These are phyloP conservation scores for Neurospora sp. DNA, from an alignment of 495 filamentous ascomycete species.

Conservation along the genomic window DNA sequence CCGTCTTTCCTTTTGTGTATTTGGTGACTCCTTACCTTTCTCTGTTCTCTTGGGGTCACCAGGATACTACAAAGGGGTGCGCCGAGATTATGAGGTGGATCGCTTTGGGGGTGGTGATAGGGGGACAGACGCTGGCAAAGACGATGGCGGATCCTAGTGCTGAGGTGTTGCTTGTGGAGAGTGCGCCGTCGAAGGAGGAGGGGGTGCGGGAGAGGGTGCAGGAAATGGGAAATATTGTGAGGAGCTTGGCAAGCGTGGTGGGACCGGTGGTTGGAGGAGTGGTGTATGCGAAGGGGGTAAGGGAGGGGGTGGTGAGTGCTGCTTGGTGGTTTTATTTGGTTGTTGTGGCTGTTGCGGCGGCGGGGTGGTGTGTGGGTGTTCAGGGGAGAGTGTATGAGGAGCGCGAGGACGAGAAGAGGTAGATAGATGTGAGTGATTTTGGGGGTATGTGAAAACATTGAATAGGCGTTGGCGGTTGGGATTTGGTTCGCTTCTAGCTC, in stretches of 20 bases:
- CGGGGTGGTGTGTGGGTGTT: slow-evolving; percentile 4
- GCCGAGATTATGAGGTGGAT: slow-evolving; percentile 16
- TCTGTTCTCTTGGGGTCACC: slow-evolving; percentile 35
- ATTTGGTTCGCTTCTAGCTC: background rate
- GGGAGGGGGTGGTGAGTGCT: slow-evolving; percentile 53
- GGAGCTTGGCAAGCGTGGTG: slow-evolving; percentile 48
- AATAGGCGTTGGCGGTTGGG: background rate
- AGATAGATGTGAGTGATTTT: background rate
- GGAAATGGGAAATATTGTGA: slow-evolving; percentile 55
- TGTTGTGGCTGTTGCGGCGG: slow-evolving; percentile 13
- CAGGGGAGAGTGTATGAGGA: background rate
- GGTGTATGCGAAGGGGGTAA: slow-evolving; percentile 52
- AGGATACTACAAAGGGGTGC: background rate
- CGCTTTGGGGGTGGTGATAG: slow-evolving; percentile 53
- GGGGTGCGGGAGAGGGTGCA: slow-evolving; percentile 58
- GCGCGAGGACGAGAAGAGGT: background rate
- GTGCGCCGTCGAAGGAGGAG: slow-evolving; percentile 49
- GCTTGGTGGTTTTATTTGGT: slow-evolving; percentile 58
- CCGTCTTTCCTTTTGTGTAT: slow-evolving; percentile 59
- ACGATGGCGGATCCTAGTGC: slow-evolving; percentile 62
- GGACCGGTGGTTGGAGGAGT: slow-evolving; percentile 58
- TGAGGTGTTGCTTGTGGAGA: slow-evolving; percentile 61
- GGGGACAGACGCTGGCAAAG: slow-evolving; percentile 58
- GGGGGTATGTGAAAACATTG: background rate
- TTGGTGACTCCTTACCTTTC: slow-evolving; percentile 56